Conservation (phyloP, 345 rosid genomes). For the Balakata baccata region DNA sequence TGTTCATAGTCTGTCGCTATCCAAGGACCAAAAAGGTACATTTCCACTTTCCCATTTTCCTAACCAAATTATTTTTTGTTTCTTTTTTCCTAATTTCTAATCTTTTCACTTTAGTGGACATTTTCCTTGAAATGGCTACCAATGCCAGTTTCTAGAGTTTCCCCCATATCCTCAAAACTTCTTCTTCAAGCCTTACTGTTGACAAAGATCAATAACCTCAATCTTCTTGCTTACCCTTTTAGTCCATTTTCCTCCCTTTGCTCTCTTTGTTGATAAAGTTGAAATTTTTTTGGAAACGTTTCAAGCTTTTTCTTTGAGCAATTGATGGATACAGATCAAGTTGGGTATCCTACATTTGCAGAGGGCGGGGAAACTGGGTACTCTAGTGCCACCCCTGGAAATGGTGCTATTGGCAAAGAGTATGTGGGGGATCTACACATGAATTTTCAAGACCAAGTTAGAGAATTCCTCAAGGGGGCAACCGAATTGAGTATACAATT, state of each 20-base stretch:
- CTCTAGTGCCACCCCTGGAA: not conserved
- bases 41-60: not conserved
- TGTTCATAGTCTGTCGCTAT: not conserved
- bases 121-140: conserved; percentile 1
- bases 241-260: not conserved
- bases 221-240: not conserved
- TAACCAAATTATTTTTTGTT: not conserved
- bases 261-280: not conserved
- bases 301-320: not conserved
- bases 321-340: conserved; percentile 6
- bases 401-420: conserved; percentile 4
- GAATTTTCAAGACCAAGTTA: conserved; percentile 38
- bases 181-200: not conserved
- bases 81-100: not conserved
- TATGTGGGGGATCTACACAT: conserved; percentile 18
- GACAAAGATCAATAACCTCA: not conserved
- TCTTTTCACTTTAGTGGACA: not conserved
- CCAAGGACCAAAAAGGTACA: not conserved
- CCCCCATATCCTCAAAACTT: not conserved
- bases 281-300: not conserved
- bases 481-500: conserved; percentile 57
- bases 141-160: not conserved
- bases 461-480: conserved; percentile 50
- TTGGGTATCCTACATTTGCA: conserved; percentile 9
- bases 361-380: not conserved